Evolutionary conservation across 768 basidiomycete genomes (phyloP).

Genomic region (Tricholoma saponaceum): DNA sequence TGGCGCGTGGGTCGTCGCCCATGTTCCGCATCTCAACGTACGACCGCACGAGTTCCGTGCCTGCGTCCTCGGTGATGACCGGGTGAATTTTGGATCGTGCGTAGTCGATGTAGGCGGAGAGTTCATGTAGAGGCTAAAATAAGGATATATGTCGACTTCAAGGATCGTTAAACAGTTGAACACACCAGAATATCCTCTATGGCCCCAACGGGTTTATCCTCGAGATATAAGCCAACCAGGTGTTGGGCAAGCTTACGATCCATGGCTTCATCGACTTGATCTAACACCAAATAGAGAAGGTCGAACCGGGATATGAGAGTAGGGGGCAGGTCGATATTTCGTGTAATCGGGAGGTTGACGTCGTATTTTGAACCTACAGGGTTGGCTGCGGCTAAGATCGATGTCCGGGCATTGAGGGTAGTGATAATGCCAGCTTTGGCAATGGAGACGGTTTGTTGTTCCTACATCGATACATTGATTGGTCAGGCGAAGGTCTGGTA

Average conservation of each 20-base stretch:
- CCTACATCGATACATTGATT: constrained; percentile 46
- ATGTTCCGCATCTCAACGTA: constrained; percentile 95
- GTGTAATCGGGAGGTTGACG: constrained; percentile 84
- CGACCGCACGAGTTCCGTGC: constrained; percentile 75
- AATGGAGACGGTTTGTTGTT: constrained; percentile 99
- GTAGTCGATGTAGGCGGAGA: constrained; percentile 94
- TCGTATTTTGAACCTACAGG: constrained; percentile 96
- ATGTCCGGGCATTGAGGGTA: constrained; percentile 96
- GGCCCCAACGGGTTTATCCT: constrained; percentile 72
- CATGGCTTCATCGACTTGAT: constrained; percentile 85
- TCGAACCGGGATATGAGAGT: constrained; percentile 98
- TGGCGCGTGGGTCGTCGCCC: constrained; percentile 81
- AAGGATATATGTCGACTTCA: background rate
- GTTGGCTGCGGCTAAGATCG: constrained; percentile 95
- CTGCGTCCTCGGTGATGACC: constrained; percentile 79
- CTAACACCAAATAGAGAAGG: constrained; percentile 90
- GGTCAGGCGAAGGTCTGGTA: background rate
- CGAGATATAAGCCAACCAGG: constrained; percentile 89
- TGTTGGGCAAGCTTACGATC: constrained; percentile 90
- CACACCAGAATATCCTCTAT: constrained; percentile 71
- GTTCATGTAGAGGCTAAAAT: constrained; percentile 76
- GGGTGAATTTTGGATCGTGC: constrained; percentile 86
- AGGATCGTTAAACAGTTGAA: background rate
- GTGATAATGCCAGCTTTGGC: constrained; percentile 99
- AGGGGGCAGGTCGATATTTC: constrained; percentile 96